Conservation (phyloP, 129 eudicot genomes). For the Cynara cardunculus region DNA sequence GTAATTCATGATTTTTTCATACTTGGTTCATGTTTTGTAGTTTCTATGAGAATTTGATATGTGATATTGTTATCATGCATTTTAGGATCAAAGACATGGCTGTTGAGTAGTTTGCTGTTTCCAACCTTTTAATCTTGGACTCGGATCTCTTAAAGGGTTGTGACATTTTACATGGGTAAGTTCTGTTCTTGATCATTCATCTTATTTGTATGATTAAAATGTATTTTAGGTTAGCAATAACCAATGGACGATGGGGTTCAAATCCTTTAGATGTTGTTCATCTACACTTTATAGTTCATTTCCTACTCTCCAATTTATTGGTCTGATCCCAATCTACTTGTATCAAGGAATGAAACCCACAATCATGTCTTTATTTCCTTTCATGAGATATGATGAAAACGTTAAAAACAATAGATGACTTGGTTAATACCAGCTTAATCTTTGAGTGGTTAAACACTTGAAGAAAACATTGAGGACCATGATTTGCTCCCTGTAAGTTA, state of each 20-base stretch:
- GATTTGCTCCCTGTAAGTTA: background rate
- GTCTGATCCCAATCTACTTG: background rate
- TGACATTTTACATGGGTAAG: background rate
- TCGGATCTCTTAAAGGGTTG: background rate
- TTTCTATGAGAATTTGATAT: background rate
- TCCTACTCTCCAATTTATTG: background rate
- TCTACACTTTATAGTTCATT: background rate
- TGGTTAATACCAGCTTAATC: background rate
- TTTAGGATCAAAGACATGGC: background rate
- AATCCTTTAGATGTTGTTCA: background rate
- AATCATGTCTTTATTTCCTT: background rate
- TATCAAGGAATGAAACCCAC: background rate
- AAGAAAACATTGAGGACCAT: background rate
- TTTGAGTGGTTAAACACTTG: background rate
- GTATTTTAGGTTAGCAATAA: background rate
- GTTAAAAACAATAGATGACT: background rate
- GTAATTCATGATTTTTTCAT: background rate
- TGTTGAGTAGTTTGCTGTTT: slow-evolving; percentile 13
- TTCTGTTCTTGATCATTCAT: background rate
- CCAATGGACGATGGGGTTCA: background rate
- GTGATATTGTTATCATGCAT: background rate
- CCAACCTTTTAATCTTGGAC: background rate
- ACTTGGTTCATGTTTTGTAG: background rate
- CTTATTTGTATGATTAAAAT: background rate
- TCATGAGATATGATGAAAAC: background rate